A percentile compares a stretch with the other conserved stretches of the same genome.
phyloP scores from a whole-genome alignment of 495 filamentous ascomycete species.

The Barbatosphaeria neglecta region DNA sequence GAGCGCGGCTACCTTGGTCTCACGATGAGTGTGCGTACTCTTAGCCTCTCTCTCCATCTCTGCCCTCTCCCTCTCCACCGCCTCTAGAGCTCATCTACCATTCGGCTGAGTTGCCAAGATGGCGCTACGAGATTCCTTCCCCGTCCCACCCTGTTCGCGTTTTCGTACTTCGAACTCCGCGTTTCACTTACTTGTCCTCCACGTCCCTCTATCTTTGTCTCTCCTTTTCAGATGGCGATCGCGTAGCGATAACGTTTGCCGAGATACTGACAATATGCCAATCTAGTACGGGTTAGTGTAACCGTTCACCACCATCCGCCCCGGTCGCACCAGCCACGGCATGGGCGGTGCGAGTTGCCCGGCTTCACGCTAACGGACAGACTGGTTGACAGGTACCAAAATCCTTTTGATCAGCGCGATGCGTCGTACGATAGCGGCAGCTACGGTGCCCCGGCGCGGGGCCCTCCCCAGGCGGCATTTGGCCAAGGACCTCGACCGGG shows the following conservation, averaged over 20 bases:
- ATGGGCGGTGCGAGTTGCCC: neutral
- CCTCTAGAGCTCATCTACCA: too few species aligned
- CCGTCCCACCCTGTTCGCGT: slow-evolving; percentile 5
- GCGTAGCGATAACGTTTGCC: neutral
- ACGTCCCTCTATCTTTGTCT: neutral
- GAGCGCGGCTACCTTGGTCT: too few species aligned
- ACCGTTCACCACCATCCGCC: neutral
- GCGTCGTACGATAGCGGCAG: slow-evolving; percentile 15
- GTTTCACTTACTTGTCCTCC: neutral
- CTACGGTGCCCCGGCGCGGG: slow-evolving; percentile 15
- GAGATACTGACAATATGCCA: slow-evolving; percentile 23
- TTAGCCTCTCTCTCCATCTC: neutral
- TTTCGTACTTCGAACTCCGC: slow-evolving; percentile 2
- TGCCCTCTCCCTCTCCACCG: neutral
- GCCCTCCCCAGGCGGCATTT: slow-evolving; percentile 14
- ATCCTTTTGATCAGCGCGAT: slow-evolving; percentile 41
- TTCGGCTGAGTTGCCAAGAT: too few species aligned
- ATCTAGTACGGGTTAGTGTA: slow-evolving; percentile 28
- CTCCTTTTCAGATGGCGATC: neutral
- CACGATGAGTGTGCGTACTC: neutral
- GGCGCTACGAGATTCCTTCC: too few species aligned
- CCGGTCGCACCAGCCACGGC: neutral
- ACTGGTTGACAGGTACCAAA: slow-evolving; percentile 28
- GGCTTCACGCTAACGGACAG: slow-evolving; percentile 16
- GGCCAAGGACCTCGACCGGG: slow-evolving; percentile 34